A percentile compares a stretch with the other conserved stretches of the same genome.
Evolutionary conservation across 306 rosid species (phyloP).

Genomic region (Datisca glomerata): DNA sequence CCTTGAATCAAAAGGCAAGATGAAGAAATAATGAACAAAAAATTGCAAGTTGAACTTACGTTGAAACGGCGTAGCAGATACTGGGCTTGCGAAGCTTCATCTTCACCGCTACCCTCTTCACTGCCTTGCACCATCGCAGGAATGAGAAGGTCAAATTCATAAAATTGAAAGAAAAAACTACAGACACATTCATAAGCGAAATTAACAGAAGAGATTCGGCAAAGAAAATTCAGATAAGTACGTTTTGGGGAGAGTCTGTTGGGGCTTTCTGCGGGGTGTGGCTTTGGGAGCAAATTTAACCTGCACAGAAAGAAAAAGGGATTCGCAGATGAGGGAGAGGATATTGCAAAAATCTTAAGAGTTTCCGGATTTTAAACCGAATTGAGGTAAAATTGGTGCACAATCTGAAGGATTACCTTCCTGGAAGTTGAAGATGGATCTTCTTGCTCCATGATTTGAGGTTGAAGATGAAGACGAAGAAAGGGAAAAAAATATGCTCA

Average conservation of each 20-base stretch:
- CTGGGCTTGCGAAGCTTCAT: conserved; percentile 18
- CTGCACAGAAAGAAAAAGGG: conserved; percentile 19
- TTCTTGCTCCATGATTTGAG: not conserved
- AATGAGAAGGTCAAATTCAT: not conserved
- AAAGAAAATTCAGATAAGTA: conserved; percentile 14
- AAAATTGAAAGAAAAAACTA: not conserved
- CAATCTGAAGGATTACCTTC: conserved; percentile 21
- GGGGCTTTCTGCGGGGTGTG: conserved; percentile 19
- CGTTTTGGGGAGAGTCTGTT: conserved; percentile 16
- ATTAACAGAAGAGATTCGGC: not conserved
- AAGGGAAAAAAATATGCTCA: not conserved
- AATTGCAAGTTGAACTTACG: conserved; percentile 18
- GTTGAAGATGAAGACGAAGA: conserved; percentile 9
- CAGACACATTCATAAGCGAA: not conserved
- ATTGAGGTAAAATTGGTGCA: not conserved
- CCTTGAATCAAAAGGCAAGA: not conserved
- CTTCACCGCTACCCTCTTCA: conserved; percentile 16
- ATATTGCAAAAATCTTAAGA: conserved; percentile 2
- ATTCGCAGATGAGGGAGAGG: no score
- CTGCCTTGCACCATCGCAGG: conserved; percentile 28
- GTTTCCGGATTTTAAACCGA: not conserved
- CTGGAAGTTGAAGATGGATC: conserved; percentile 23
- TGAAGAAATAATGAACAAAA: not conserved
- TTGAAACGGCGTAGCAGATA: conserved; percentile 27
- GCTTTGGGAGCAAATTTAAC: conserved; percentile 39